Conservation (phyloP, 345 rosid species). For the Pseudoturritis turrita region DNA sequence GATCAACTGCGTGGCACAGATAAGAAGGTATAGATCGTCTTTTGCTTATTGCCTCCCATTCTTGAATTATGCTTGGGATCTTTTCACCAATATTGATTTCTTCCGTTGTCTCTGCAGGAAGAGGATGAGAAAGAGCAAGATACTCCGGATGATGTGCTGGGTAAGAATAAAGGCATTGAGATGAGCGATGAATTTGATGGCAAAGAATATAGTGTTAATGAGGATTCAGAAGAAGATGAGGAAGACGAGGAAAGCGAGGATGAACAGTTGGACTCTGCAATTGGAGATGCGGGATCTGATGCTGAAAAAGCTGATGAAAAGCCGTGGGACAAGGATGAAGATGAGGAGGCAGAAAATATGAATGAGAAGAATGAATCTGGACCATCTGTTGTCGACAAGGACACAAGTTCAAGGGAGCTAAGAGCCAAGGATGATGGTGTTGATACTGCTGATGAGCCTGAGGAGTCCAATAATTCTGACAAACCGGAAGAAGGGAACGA, state of each 20-base stretch:
- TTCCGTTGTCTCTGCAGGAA: slow-evolving; percentile 14
- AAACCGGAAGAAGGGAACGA: slow-evolving; percentile 41
- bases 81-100: slow-evolving; percentile 8
- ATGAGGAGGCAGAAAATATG: slow-evolving; percentile 40
- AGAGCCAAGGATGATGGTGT: slow-evolving; percentile 74
- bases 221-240: slow-evolving; percentile 64
- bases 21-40: slow-evolving; percentile 49
- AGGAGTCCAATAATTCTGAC: slow-evolving; percentile 36
- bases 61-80: background rate
- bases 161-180: slow-evolving; percentile 78
- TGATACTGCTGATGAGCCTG: slow-evolving; percentile 39
- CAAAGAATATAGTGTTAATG: slow-evolving; percentile 66
- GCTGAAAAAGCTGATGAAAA: slow-evolving; percentile 74
- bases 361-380: slow-evolving; percentile 83
- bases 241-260: slow-evolving; percentile 50
- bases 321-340: slow-evolving; percentile 64
- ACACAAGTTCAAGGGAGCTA: slow-evolving; percentile 58
- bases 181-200: slow-evolving; percentile 79
- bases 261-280: slow-evolving; percentile 63
- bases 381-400: slow-evolving; percentile 53
- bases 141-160: slow-evolving; percentile 46
- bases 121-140: slow-evolving; percentile 71
- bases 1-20: slow-evolving; percentile 74
- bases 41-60: background rate
- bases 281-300: slow-evolving; percentile 74